Conservation (phyloP, 108 stramenopile species). For the Pseudonitzschia delicatissima region DNA sequence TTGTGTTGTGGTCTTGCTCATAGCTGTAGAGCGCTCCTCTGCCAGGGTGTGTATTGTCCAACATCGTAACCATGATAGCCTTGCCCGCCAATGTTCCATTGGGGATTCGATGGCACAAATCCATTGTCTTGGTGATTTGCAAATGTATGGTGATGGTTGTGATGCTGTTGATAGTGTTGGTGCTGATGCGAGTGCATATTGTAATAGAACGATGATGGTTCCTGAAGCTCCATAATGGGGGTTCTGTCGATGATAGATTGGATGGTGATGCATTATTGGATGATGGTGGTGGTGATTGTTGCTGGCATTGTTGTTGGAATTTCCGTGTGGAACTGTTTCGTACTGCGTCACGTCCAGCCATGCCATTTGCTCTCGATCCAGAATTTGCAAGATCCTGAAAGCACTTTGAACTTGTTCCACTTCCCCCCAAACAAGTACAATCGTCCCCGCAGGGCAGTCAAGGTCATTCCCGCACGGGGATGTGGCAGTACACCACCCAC, state of each 20-base stretch:
- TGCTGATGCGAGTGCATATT: neutral
- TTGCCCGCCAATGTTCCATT: constrained; percentile 6
- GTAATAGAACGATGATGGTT: neutral
- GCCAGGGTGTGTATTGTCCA: no score
- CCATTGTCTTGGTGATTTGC: constrained; percentile 10
- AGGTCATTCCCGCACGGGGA: constrained; percentile 92
- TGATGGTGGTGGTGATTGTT: constrained; percentile 14
- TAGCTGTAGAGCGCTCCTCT: constrained; percentile 10
- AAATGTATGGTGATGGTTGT: constrained; percentile 2
- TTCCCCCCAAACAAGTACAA: constrained; percentile 91
- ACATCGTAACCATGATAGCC: constrained; percentile 8
- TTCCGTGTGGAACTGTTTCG: constrained; percentile 13
- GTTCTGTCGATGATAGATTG: constrained; percentile 2
- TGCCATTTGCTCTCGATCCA: constrained; percentile 73
- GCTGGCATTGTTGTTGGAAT: constrained; percentile 12
- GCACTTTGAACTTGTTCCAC: constrained; percentile 83
- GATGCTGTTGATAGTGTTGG: neutral
- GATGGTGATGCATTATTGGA: constrained; percentile 9
- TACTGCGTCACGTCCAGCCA: constrained; percentile 72
- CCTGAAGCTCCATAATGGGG: no score
- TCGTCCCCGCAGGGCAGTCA: constrained; percentile 81
- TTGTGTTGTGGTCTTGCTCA: constrained; percentile 10
- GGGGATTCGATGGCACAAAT: neutral
- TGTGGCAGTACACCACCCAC: constrained; percentile 78
- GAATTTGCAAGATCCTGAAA: constrained; percentile 90